Evolutionary conservation across 148 eudicot species (phyloP).

Genomic region (Rheum nobile): DNA sequence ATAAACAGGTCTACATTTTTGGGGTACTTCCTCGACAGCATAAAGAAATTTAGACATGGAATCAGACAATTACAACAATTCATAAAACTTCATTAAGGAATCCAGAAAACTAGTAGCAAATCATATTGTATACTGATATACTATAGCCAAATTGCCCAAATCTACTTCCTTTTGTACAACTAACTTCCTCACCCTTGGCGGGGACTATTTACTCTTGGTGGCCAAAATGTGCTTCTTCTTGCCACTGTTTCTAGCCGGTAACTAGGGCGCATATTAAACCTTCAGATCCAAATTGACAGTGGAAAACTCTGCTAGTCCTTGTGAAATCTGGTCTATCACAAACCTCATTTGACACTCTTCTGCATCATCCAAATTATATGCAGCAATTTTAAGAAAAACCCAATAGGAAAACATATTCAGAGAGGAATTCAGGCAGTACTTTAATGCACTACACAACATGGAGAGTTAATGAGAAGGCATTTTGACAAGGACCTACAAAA

Average conservation of each 20-base stretch:
- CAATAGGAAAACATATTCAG: neutral
- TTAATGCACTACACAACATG: too few species aligned
- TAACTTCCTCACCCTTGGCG: neutral
- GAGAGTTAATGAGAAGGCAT: neutral
- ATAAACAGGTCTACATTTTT: too few species aligned
- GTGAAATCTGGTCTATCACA: neutral
- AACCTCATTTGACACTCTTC: constrained; percentile 1
- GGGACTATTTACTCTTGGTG: constrained; percentile 3
- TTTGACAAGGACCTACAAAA: neutral
- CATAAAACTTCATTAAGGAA: neutral
- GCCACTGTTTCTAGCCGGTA: neutral
- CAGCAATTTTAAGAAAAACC: neutral
- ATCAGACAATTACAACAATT: too few species aligned
- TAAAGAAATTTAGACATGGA: too few species aligned
- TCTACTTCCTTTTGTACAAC: constrained; percentile 8
- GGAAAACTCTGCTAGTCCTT: neutral
- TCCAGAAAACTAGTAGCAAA: neutral
- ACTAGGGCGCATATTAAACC: neutral
- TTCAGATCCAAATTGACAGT: constrained; percentile 3
- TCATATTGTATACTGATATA: neutral
- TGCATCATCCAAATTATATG: neutral
- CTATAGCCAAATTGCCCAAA: neutral
- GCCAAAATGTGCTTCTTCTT: neutral
- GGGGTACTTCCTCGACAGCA: too few species aligned
- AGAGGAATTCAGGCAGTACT: neutral